These are phyloP conservation scores for Sarocladium oryzae DNA, from an alignment of 2,329 filamentous ascomycete genomes.

Conservation along the genomic window DNA sequence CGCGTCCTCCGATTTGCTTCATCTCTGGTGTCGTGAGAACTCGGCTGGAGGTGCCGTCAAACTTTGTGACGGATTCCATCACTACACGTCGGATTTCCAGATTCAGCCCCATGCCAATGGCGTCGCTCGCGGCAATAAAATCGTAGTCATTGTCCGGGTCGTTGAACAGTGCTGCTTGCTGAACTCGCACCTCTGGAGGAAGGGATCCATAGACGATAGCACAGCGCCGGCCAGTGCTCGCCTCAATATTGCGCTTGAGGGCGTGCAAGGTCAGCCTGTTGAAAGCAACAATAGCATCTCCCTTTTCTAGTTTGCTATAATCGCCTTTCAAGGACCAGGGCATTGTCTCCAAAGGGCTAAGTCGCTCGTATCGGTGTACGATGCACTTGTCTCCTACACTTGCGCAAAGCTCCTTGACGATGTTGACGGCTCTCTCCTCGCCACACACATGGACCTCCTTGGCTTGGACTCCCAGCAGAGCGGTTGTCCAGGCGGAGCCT, in stretches of 20 bases:
- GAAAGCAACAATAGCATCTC: slow-evolving; percentile 86
- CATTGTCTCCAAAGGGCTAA: slow-evolving; percentile 70
- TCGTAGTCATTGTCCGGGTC: slow-evolving; percentile 95
- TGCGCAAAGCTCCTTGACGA: slow-evolving; percentile 72
- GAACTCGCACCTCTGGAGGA: slow-evolving; percentile 85
- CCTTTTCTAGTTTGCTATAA: slow-evolving; percentile 67
- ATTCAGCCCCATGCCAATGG: slow-evolving; percentile 96
- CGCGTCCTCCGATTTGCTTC: slow-evolving; percentile 91
- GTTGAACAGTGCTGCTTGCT: slow-evolving; percentile 91
- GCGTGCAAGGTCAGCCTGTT: slow-evolving; percentile 75
- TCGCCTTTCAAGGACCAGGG: slow-evolving; percentile 54
- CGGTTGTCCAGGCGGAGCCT: slow-evolving; percentile 93
- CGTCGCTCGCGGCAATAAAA: slow-evolving; percentile 86
- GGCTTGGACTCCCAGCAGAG: slow-evolving; percentile 78
- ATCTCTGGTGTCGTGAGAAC: slow-evolving; percentile 67
- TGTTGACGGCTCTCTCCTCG: slow-evolving; percentile 71
- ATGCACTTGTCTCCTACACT: slow-evolving; percentile 75
- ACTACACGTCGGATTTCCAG: slow-evolving; percentile 86
- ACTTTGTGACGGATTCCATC: slow-evolving; percentile 74
- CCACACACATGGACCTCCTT: slow-evolving; percentile 91
- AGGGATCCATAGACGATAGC: slow-evolving; percentile 90
- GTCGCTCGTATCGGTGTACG: slow-evolving; percentile 75
- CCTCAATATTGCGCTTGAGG: slow-evolving; percentile 72
- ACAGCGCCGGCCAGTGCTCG: slow-evolving; percentile 67
- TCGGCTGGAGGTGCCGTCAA: slow-evolving; percentile 51